Base-by-base conservation (phyloP, 495 filamentous ascomycete species). In the Echria macrotheca region DNA sequence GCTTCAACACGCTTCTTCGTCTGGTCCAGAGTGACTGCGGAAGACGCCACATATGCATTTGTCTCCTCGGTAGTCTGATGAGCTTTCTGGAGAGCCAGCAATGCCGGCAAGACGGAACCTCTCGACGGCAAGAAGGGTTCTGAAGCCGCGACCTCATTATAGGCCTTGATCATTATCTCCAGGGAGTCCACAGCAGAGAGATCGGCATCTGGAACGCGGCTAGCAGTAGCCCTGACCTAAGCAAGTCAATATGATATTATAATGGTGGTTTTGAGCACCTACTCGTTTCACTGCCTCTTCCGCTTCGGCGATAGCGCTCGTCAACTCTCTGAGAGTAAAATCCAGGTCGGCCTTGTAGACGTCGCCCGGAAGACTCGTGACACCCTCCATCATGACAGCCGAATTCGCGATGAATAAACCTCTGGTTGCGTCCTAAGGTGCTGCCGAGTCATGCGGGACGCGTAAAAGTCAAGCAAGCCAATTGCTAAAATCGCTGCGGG, bases 71-170 rank as follows among this genome's bases (percentile, higher is more conserved):
- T 78, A 18, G 81, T 79, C 31, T 75, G 75, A 25, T 80, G 70
- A 1, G 79, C 83, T 47, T 77, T 80, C 25, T 83, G 77, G 22
- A 87, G 63, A 2, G 87, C 86, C 6, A 94, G 63, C 0, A 94
- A 71, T 18, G 82, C 78, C 5, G 87, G 85, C 7, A 94, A 63
- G 19, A 80, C 72, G 15, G 87, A 90, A 14, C 77, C 78, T 6
- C 79, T 67, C 9, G 70, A 67, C 19, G 88, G 86, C 17, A 91
- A 69, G 44, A 77, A 76, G 15, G 82, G 80, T 32, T 83, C 76
- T 15, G 71, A 65, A 21, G 79, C 71, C 11, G 81, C 70, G 15
- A 85, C 63, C 21, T 75, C 72, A 26, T 80, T 74, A 58, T 88
- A 90, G 6, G 82, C 82, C 44, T 72, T 70, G 53, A 78, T 82